Evolutionary conservation across 768 basidiomycete genomes (phyloP), one percentile per base, ranked within the genome.

Genomic region (Pholiota molesta): DNA sequence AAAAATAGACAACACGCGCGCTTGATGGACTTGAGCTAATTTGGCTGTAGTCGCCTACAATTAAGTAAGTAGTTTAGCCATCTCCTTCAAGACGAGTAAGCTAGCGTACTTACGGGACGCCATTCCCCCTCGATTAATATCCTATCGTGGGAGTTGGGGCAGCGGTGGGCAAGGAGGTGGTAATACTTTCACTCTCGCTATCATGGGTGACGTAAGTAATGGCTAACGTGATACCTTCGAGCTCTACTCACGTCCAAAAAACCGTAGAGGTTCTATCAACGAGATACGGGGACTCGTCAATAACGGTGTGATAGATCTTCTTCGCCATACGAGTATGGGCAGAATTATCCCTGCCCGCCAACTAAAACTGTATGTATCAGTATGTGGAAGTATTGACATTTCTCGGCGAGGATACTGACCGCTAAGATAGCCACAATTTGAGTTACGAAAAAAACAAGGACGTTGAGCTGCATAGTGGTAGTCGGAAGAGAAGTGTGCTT

Each of bases 241-340:
- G 29, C 14, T 35, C 4, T 28, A 69, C 75, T 66, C 61, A 75
- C 74, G 74, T 77, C 75, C 75, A 77, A 23, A 64, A 59, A n/a
- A 71, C 28, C 19, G 70, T 70, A 19, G 66, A 66, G 2, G 75
- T 75, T n/a, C 39, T 57, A 19, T 71, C 67, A 16, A 74, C 65
- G 45, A 77, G 59, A 61, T 62, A 77, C 1, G 75, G 75, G 1
- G 72, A 60, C 23, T 69, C 57, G 33, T 69, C 49, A 33, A 75
- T 61, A 13, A 75, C 53, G 1, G 67, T 71, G 51, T 73, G 65
- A 47, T 65, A 73, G 13, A 74, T 64, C 23, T 60, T 62, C 21
- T 65, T 62, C 11, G 68, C 73, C 1, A n/a, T n/a, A n/a, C n/a
- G n/a, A n/a, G 73, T 74, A 33, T 73, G 64, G 5, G 70, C 68